phyloP scores from a whole-genome alignment of 2,329 filamentous ascomycete genomes.

The Fusarium sp. region DNA sequence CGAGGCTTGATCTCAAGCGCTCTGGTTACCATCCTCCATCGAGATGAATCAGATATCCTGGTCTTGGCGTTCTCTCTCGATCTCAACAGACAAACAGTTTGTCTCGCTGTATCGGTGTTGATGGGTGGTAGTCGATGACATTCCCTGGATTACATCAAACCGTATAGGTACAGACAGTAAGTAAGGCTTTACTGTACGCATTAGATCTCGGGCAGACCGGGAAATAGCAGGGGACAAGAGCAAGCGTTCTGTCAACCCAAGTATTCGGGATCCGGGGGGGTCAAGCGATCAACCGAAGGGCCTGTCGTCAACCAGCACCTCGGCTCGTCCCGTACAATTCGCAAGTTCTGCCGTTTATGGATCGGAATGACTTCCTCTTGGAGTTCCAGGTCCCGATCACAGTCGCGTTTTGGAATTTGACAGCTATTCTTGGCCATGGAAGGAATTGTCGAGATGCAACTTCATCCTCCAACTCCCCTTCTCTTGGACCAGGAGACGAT shows the following conservation, averaged over 20 bases:
- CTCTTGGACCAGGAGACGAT: slow-evolving; percentile 24
- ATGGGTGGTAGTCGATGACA: slow-evolving; percentile 1
- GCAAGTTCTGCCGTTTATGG: slow-evolving; percentile 46
- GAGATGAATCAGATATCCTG: slow-evolving; percentile 32
- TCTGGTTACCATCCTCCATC: slow-evolving; percentile 33
- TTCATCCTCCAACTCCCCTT: slow-evolving; percentile 31
- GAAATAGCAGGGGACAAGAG: slow-evolving; percentile 31
- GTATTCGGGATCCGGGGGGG: slow-evolving; percentile 38
- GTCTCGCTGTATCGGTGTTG: slow-evolving; percentile 13
- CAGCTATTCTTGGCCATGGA: slow-evolving; percentile 38
- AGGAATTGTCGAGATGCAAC: slow-evolving; percentile 23
- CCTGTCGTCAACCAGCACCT: slow-evolving; percentile 36
- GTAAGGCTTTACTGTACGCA: slow-evolving; percentile 14
- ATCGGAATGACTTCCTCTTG: slow-evolving; percentile 29
- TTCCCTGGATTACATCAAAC: slow-evolving; percentile 14
- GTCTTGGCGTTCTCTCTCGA: slow-evolving; percentile 7
- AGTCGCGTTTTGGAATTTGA: slow-evolving; percentile 26
- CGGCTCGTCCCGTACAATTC: slow-evolving; percentile 49
- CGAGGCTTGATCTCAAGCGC: slow-evolving; percentile 33
- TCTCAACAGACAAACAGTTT: slow-evolving; percentile 15
- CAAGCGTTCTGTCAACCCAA: slow-evolving; percentile 36
- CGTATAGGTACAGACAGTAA: no score
- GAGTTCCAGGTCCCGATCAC: slow-evolving; percentile 19
- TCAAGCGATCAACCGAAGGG: slow-evolving; percentile 32
- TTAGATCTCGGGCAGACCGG: slow-evolving; percentile 26